phyloP scores from a whole-genome alignment of 2,329 filamentous ascomycete genomes.

The Hypoxylon sp. region DNA sequence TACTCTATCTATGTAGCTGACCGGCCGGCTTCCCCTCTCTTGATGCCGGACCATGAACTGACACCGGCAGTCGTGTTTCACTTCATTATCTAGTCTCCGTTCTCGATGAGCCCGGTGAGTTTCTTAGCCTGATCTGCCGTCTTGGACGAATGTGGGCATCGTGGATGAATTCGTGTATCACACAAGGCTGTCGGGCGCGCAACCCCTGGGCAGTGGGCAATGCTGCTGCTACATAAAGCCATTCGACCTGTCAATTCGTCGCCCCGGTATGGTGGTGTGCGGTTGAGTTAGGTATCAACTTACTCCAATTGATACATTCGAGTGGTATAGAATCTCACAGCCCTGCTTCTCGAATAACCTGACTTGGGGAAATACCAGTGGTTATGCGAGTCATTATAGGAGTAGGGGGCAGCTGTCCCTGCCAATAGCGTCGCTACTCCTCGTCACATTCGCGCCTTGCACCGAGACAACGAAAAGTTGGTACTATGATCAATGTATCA shows the following conservation, averaged over 20 bases:
- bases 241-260: conserved; percentile 9
- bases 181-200: conserved; percentile 24
- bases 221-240: neutral
- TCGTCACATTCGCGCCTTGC: conserved; percentile 23
- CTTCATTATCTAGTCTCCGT: conserved; percentile 1
- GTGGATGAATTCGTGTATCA: conserved; percentile 18
- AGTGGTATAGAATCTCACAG: conserved; percentile 2
- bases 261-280: neutral
- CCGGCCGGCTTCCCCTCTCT: conserved; percentile 18
- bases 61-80: conserved; percentile 1
- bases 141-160: conserved; percentile 7
- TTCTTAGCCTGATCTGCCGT: conserved; percentile 18
- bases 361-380: conserved; percentile 29
- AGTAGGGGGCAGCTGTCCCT: conserved; percentile 6
- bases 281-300: conserved; percentile 6
- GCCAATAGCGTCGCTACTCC: conserved; percentile 16
- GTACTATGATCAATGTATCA: conserved; percentile 14
- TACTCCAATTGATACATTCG: conserved; percentile 17
- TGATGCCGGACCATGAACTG: conserved; percentile 10
- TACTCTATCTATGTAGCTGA: conserved; percentile 16
- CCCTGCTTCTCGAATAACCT: conserved; percentile 20
- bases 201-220: neutral
- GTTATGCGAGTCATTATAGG: conserved; percentile 38
- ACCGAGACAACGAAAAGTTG: conserved; percentile 20
- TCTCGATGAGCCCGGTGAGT: neutral